Percentiles rank a stretch among this genome's conserved stretches.
Evolutionary conservation across 2,329 filamentous ascomycete species (phyloP).

Genomic region (Botrytis hyacinthi): DNA sequence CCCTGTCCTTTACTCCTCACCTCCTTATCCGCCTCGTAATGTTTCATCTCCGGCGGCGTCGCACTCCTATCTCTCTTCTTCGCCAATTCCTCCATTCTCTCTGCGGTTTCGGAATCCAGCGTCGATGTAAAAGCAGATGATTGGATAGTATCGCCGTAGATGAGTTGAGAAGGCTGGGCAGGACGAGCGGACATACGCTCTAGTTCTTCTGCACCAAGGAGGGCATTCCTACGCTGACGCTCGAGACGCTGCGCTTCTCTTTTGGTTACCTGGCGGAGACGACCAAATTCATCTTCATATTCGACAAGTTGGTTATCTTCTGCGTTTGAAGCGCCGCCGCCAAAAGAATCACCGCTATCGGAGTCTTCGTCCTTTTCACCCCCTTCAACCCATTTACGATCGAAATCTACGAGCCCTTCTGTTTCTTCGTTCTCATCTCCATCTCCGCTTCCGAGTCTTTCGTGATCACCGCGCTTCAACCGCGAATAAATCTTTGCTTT

Average conservation of each 20-base stretch:
- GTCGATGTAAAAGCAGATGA: conserved; percentile 64
- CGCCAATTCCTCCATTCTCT: conserved; percentile 76
- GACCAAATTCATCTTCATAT: conserved; percentile 88
- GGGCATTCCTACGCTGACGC: conserved; percentile 51
- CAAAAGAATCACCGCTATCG: conserved; percentile 19
- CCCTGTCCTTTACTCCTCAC: conserved; percentile 84
- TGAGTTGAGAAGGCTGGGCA: conserved; percentile 65
- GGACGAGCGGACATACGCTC: conserved; percentile 69
- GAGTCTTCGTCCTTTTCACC: conserved; percentile 50
- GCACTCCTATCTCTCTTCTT: conserved; percentile 72
- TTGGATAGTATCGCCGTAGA: conserved; percentile 85
- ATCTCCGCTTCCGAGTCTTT: conserved; percentile 37
- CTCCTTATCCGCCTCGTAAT: conserved; percentile 85
- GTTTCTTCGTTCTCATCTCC: conserved; percentile 53
- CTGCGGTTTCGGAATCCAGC: conserved; percentile 59
- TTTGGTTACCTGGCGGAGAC: conserved; percentile 70
- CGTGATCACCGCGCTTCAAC: conserved; percentile 85
- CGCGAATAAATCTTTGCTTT: conserved; percentile 86
- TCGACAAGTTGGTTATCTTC: conserved; percentile 64
- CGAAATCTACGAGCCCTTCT: conserved; percentile 83
- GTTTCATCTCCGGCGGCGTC: conserved; percentile 75
- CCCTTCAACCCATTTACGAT: conserved; percentile 76
- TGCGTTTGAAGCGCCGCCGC: conserved; percentile 42
- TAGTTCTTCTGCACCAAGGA: conserved; percentile 57
- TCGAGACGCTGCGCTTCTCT: conserved; percentile 65